These are phyloP conservation scores for Pichia californica DNA, from an alignment of 805 yeast species.

Conservation along the genomic window DNA sequence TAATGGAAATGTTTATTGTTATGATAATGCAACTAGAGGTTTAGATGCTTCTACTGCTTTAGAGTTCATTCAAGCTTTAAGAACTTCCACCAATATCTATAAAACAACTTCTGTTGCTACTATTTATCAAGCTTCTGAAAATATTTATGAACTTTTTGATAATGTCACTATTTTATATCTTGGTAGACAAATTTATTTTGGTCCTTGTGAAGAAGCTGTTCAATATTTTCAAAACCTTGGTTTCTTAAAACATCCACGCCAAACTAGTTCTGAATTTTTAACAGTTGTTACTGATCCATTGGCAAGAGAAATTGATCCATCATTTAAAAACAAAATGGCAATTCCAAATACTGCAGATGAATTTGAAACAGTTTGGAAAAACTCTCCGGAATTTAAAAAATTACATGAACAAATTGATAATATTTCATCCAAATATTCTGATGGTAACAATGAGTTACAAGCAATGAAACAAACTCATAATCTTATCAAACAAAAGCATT, in stretches of 20 bases:
- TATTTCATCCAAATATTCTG: conserved; percentile 26
- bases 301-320: conserved; percentile 44
- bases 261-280: conserved; percentile 62
- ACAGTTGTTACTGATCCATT: conserved; percentile 65
- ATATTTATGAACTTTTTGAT: conserved; percentile 54
- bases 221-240: conserved; percentile 55
- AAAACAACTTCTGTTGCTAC: conserved; percentile 54
- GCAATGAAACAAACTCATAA: conserved; percentile 24
- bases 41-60: conserved; percentile 65
- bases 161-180: conserved; percentile 50
- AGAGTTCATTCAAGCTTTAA: conserved; percentile 54
- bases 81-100: conserved; percentile 51
- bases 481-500: conserved; percentile 33
- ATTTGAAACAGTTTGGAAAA: conserved; percentile 54
- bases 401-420: conserved; percentile 31
- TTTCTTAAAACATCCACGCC: conserved; percentile 52
- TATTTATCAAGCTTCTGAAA: conserved; percentile 64
- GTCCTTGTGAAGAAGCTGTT: conserved; percentile 47
- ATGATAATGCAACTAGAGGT: conserved; percentile 70
- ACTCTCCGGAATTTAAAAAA: conserved; percentile 45
- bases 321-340: conserved; percentile 34
- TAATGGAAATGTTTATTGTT: conserved; percentile 49
- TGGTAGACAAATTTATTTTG: conserved; percentile 58
- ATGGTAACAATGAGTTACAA: conserved; percentile 28
- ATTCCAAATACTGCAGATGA: conserved; percentile 51